phyloP scores from a whole-genome alignment of 1,284 basidiomycete species.

The Mycosarcoma maydis region DNA sequence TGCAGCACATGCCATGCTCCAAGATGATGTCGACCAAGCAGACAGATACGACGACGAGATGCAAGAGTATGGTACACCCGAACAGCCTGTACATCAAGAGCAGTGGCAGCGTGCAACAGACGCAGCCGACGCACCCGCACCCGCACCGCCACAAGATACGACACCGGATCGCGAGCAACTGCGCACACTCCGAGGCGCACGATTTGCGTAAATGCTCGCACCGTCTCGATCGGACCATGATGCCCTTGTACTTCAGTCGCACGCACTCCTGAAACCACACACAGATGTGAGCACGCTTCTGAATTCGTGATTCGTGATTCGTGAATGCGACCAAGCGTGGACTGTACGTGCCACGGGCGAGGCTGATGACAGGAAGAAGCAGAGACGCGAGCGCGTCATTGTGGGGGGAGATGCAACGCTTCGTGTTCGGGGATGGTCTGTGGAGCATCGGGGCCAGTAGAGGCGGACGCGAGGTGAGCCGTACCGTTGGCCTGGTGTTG shows the following conservation, averaged over 20 bases:
- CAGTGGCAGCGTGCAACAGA: neutral
- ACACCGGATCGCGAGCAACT: constrained; percentile 7
- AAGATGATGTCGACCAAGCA: constrained; percentile 4
- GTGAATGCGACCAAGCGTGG: too few species aligned
- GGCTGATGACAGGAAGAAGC: too few species aligned
- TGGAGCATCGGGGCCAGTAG: constrained; percentile 14
- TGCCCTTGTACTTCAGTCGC: too few species aligned
- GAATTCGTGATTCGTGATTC: too few species aligned
- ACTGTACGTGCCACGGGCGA: too few species aligned
- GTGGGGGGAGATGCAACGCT: constrained; percentile 9
- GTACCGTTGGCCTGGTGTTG: too few species aligned
- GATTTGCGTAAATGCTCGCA: too few species aligned
- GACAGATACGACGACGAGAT: constrained; percentile 1
- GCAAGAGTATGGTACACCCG: constrained; percentile 26
- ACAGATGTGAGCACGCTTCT: too few species aligned
- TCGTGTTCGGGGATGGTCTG: constrained; percentile 39
- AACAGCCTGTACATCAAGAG: constrained; percentile 2
- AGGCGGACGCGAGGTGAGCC: constrained; percentile 1
- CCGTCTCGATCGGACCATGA: too few species aligned
- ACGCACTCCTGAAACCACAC: too few species aligned
- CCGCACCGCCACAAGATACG: neutral
- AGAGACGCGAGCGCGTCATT: too few species aligned
- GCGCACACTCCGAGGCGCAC: constrained; percentile 11
- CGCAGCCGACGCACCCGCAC: neutral
- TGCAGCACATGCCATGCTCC: constrained; percentile 5